A percentile compares a stretch with the other conserved stretches of the same genome.
These are phyloP conservation scores for Dryas integrifolia DNA, from an alignment of 331 rosid genomes.

Conservation along the genomic window DNA sequence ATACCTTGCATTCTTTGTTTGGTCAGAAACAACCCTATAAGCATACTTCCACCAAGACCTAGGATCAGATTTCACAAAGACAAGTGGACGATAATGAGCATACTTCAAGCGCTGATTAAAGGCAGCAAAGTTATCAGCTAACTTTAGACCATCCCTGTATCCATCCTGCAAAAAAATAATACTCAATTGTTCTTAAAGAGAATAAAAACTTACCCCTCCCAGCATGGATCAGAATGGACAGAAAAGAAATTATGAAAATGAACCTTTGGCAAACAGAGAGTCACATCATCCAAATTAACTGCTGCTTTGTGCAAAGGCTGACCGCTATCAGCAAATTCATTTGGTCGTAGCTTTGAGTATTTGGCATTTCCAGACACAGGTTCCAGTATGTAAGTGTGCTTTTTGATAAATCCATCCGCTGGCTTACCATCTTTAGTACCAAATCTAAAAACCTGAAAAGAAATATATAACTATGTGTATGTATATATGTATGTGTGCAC, in stretches of 20 bases:
- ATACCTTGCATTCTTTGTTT: slow-evolving; percentile 92
- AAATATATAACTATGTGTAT: not conserved
- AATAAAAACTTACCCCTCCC: slow-evolving; percentile 17
- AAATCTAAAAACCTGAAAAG: slow-evolving; percentile 67
- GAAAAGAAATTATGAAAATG: slow-evolving; percentile 11
- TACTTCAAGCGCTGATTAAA: slow-evolving; percentile 87
- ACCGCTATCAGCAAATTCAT: slow-evolving; percentile 57
- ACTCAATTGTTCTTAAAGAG: slow-evolving; percentile 18
- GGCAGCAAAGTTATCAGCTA: slow-evolving; percentile 90
- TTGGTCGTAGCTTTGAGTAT: slow-evolving; percentile 62
- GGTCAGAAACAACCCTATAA: slow-evolving; percentile 75
- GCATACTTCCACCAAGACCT: slow-evolving; percentile 94
- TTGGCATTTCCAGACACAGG: slow-evolving; percentile 89
- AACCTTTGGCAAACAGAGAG: slow-evolving; percentile 92
- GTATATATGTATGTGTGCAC: not conserved
- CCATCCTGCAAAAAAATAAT: slow-evolving; percentile 65
- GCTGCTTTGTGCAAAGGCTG: slow-evolving; percentile 85
- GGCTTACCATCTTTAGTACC: slow-evolving; percentile 89
- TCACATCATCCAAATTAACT: slow-evolving; percentile 92
- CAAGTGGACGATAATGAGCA: slow-evolving; percentile 87
- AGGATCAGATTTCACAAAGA: slow-evolving; percentile 67
- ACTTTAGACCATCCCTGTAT: slow-evolving; percentile 68
- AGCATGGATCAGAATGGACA: slow-evolving; percentile 11
- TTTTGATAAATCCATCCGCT: slow-evolving; percentile 43
- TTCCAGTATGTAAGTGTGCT: slow-evolving; percentile 72